Conservation (phyloP, 441 rosid species). For the Erodium trifolium region DNA sequence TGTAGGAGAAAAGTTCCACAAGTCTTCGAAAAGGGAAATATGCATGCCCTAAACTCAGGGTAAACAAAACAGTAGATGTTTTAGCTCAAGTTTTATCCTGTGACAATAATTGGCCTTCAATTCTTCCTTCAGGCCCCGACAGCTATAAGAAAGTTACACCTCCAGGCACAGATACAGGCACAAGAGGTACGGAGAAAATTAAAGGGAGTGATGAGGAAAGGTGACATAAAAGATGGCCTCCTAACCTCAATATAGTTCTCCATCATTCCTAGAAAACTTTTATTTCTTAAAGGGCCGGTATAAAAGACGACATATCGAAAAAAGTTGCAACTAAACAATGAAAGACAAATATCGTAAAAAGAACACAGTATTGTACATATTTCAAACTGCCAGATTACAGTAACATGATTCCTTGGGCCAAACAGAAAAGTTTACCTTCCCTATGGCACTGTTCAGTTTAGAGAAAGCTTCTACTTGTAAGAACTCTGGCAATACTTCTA, state of each 20-base stretch:
- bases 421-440: conserved; percentile 50
- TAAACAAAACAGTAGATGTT: not conserved
- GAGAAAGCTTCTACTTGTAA: conserved; percentile 98
- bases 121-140: not conserved
- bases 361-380: no score
- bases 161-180: no score
- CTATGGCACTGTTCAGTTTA: conserved; percentile 87
- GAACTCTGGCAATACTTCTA: conserved; percentile 86
- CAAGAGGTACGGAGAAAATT: not conserved
- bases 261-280: no score
- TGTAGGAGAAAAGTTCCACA: not conserved
- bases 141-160: not conserved
- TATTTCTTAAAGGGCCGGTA: no score
- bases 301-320: no score
- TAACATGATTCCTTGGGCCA: conserved; percentile 10
- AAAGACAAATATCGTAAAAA: no score
- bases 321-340: no score
- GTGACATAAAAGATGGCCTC: no score
- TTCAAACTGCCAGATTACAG: no score
- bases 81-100: not conserved
- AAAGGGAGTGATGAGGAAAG: no score
- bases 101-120: not conserved
- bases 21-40: not conserved
- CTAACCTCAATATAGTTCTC: no score
- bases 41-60: conserved; percentile 1